Base-by-base conservation (phyloP, 345 rosid species). In the Brassica napus region DNA sequence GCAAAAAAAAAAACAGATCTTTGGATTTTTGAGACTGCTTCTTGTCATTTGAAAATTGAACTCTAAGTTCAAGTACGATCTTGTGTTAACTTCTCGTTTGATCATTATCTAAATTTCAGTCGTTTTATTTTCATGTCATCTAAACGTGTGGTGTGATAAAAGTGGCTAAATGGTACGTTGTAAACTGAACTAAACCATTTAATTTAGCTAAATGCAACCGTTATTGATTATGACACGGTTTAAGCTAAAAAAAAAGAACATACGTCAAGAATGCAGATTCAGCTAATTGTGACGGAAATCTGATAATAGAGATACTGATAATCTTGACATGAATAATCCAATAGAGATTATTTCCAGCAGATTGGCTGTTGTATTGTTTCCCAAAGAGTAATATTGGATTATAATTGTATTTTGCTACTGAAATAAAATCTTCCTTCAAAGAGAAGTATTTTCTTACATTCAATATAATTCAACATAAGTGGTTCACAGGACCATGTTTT, bases 351-450 rank as follows among this genome's bases (percentile, higher is more conserved):
- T 12, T 49, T 74, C 55, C 6, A 49, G 18, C 18, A n/a, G 18
- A 49, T 49, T 49, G n/a, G 54, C 54, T 47, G 54, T 4, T 28
- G 31, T 28, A 28, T 47, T 47, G 15, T 47, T 73, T 14, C 26
- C 15, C 7, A 24, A 52, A 34, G 44, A 55, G 37, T 14, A 23
- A 35, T 54, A n/a, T 3, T 66, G 55, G 55, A 31, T 60, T 18
- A 68, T 8, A 26, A 32, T 8, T 67, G 7, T 57, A 12, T 15
- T 65, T 39, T 67, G 44, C 44, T 67, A 65, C 57, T 49, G 8
- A 21, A 55, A 67, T 55, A 55, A 55, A 74, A 55, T 75, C 65
- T 55, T 66, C 37, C 65, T 35, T 9, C 3, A 26, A 3, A 58
- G 42, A 39, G 16, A 58, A 68, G 55, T 0, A 58, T 37, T 24